phyloP scores from a whole-genome alignment of 148 eudicot genomes.

The Rhododendron kiyosumense region DNA sequence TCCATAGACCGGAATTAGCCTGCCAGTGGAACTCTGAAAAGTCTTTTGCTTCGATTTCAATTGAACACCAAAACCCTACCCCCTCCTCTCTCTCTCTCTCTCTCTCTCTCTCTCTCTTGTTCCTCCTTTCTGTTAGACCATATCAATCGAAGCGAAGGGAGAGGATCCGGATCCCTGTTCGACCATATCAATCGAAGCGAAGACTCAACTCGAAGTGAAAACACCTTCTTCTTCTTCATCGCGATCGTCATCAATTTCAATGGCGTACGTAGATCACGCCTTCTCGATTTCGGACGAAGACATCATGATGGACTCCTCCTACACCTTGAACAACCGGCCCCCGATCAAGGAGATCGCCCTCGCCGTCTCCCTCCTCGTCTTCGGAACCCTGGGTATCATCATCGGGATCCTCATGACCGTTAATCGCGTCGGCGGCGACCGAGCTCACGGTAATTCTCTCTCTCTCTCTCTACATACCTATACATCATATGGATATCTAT shows the following conservation, averaged over 20 bases:
- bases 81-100: no score
- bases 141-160: no score
- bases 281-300: conserved; percentile 92
- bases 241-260: conserved; percentile 1
- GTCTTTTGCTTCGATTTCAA: no score
- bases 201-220: not conserved
- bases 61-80: no score
- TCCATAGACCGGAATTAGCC: no score
- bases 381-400: conserved; percentile 66
- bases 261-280: conserved; percentile 98
- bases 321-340: conserved; percentile 55
- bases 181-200: not conserved
- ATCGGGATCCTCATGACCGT: conserved; percentile 64
- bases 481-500: not conserved
- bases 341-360: conserved; percentile 89
- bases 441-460: conserved; percentile 55
- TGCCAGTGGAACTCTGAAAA: no score
- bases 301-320: conserved; percentile 71
- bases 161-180: no score
- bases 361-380: conserved; percentile 81
- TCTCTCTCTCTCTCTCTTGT: no score
- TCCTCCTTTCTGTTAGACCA: not conserved
- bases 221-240: not conserved
- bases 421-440: conserved; percentile 79
- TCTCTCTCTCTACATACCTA: not conserved